These are phyloP conservation scores for Claviceps spartinae DNA, from an alignment of 2,329 filamentous ascomycete genomes.

Conservation along the genomic window DNA sequence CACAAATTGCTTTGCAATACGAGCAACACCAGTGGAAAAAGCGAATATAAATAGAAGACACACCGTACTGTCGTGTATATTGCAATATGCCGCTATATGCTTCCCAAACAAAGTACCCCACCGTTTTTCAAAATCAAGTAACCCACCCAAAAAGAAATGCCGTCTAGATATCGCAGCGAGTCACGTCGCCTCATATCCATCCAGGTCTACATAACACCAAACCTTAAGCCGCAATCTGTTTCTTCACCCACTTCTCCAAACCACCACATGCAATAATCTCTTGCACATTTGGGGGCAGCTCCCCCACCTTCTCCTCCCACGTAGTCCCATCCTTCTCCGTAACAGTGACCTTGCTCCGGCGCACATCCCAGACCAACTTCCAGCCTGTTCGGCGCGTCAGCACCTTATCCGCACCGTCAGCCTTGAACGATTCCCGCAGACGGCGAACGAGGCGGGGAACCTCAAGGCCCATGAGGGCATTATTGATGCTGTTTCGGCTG, in stretches of 20 bases:
- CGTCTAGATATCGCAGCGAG: background rate
- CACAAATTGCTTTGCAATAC: no score
- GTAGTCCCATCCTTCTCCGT: constrained; percentile 49
- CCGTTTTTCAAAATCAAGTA: background rate
- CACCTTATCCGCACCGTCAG: constrained; percentile 10
- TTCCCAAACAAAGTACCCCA: background rate
- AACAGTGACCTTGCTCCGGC: constrained; percentile 54
- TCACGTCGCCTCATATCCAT: background rate
- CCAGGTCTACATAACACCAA: background rate
- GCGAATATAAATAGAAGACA: background rate
- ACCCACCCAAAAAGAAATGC: background rate
- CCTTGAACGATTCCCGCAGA: constrained; percentile 47
- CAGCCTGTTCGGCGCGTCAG: constrained; percentile 47
- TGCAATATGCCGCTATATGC: background rate
- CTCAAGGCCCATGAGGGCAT: constrained; percentile 60
- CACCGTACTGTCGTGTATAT: background rate
- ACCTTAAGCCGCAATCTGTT: constrained; percentile 34
- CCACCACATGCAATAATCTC: constrained; percentile 69
- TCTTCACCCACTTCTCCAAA: constrained; percentile 71
- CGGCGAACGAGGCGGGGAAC: constrained; percentile 52
- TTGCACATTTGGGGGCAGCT: constrained; percentile 75
- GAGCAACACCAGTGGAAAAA: background rate
- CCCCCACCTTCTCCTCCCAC: constrained; percentile 73
- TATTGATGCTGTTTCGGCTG: constrained; percentile 65
- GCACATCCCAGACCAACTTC: constrained; percentile 72